phyloP scores from a whole-genome alignment of 352 stramenopile genomes.

The Pythium dissimile region DNA sequence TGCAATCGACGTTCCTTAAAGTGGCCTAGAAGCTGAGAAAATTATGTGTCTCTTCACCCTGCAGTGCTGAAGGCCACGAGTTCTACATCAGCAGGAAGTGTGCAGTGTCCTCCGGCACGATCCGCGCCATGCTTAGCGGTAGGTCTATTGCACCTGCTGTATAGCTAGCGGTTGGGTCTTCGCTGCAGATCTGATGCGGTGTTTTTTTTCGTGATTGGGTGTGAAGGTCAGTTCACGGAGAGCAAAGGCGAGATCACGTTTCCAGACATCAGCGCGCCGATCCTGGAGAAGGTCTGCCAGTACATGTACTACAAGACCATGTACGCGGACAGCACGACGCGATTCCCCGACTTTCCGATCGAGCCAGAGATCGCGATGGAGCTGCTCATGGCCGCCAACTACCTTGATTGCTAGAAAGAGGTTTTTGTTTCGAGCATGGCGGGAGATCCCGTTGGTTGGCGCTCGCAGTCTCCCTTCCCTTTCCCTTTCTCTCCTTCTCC shows the following conservation, averaged over 20 bases:
- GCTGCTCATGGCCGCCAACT: conserved; percentile 97
- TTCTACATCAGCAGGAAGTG: conserved; percentile 94
- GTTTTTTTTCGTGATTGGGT: neutral
- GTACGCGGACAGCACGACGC: conserved; percentile 92
- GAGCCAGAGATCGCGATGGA: conserved; percentile 97
- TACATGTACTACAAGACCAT: conserved; percentile 99
- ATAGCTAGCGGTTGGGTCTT: no score
- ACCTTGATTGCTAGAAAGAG: conserved; percentile 92
- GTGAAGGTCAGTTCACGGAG: conserved; percentile 83
- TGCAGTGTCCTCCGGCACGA: conserved; percentile 94
- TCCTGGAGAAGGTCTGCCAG: conserved; percentile 97
- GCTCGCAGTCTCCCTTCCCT: no score
- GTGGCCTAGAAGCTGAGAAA: conserved; percentile 11
- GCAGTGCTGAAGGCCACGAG: conserved; percentile 92
- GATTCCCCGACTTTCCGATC: conserved; percentile 97
- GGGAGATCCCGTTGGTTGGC: no score
- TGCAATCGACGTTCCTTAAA: neutral
- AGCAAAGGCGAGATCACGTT: conserved; percentile 97
- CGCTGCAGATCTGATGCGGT: no score
- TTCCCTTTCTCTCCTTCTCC: neutral
- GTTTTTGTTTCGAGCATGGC: neutral
- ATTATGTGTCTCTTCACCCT: neutral
- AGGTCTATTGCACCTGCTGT: conserved; percentile 29
- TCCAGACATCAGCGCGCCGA: conserved; percentile 93
- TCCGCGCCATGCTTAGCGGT: conserved; percentile 96